Evolutionary conservation across 306 rosid species (phyloP).

Genomic region (Begonia fuchsioides): DNA sequence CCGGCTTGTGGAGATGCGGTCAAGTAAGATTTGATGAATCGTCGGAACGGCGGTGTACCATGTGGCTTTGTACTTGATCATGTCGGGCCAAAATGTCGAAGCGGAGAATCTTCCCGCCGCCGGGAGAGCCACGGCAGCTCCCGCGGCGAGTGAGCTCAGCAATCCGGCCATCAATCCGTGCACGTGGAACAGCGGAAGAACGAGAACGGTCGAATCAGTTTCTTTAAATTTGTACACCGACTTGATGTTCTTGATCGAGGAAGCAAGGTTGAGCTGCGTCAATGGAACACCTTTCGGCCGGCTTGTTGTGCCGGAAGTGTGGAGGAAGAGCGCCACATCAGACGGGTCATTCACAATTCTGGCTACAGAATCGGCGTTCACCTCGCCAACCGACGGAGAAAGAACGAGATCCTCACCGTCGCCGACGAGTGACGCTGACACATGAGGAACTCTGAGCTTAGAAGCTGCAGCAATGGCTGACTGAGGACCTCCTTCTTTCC

Average conservation of each 20-base stretch:
- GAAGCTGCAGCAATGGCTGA: constrained; percentile 44
- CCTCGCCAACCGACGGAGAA: constrained; percentile 8
- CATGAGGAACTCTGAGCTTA: constrained; percentile 40
- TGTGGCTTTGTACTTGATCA: constrained; percentile 45
- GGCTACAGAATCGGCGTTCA: constrained; percentile 6
- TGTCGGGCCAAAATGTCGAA: constrained; percentile 71
- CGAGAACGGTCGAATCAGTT: constrained; percentile 69
- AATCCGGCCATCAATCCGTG: constrained; percentile 69
- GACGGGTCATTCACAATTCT: constrained; percentile 30
- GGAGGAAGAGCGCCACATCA: constrained; percentile 82
- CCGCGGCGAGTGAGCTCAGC: constrained; percentile 48
- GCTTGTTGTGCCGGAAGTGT: constrained; percentile 95
- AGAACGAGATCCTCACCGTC: constrained; percentile 16
- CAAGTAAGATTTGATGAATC: constrained; percentile 83
- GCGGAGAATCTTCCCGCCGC: constrained; percentile 78
- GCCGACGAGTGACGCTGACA: constrained; percentile 21
- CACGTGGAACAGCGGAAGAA: constrained; percentile 75
- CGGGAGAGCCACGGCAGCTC: constrained; percentile 49
- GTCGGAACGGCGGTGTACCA: constrained; percentile 97
- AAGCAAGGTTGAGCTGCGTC: constrained; percentile 61
- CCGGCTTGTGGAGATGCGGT: constrained; percentile 54
- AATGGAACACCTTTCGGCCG: constrained; percentile 86
- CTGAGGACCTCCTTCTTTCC: constrained; percentile 22
- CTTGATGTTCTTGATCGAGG: constrained; percentile 52
- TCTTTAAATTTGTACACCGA: constrained; percentile 62